These are phyloP conservation scores for Byssothecium circinans DNA, from an alignment of 2,329 filamentous ascomycete genomes.

Conservation along the genomic window DNA sequence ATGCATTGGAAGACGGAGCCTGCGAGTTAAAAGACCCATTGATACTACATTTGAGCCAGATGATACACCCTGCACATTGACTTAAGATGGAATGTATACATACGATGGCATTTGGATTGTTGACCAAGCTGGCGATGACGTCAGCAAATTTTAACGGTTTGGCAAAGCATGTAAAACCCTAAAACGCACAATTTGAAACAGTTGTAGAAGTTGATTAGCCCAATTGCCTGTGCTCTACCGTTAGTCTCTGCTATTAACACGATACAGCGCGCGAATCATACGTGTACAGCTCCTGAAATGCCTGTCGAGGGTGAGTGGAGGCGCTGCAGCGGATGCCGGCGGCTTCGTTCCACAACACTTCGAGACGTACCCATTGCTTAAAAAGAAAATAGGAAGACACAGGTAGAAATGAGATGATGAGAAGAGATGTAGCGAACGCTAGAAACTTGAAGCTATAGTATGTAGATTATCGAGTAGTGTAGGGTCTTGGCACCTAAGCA, in stretches of 20 bases:
- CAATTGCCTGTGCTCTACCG: conserved; percentile 30
- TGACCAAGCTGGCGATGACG: conserved; percentile 24
- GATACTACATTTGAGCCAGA: too few species aligned
- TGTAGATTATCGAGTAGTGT: too few species aligned
- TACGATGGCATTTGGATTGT: conserved; percentile 36
- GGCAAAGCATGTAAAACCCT: too few species aligned
- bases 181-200: conserved; percentile 43
- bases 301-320: conserved; percentile 66
- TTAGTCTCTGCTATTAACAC: background rate
- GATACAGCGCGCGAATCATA: conserved; percentile 16
- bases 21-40: too few species aligned
- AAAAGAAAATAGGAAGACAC: too few species aligned
- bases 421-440: too few species aligned
- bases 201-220: conserved; percentile 50
- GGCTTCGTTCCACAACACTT: conserved; percentile 11
- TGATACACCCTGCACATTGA: background rate
- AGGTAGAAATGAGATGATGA: too few species aligned
- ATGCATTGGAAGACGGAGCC: background rate
- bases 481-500: too few species aligned
- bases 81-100: conserved; percentile 2
- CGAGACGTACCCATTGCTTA: too few species aligned
- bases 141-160: too few species aligned
- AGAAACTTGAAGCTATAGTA: too few species aligned
- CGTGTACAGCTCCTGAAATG: conserved; percentile 65
- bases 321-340: conserved; percentile 65